These are phyloP conservation scores for Vitis rupestris DNA, from an alignment of 164 flowering plant genomes.

Conservation along the genomic window DNA sequence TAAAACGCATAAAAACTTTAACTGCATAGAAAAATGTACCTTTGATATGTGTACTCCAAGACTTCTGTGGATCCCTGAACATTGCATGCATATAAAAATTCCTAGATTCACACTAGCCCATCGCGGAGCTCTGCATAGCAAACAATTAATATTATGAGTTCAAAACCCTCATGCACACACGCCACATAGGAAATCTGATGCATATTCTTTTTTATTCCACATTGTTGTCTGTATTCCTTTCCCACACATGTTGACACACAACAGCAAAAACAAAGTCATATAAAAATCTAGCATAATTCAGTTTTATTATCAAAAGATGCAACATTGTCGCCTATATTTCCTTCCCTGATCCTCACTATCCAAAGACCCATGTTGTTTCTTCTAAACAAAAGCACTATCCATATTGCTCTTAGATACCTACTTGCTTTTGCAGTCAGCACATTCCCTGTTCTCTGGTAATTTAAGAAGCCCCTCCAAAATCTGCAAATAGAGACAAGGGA, in stretches of 20 bases:
- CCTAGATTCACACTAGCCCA: constrained; percentile 82
- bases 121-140: constrained; percentile 58
- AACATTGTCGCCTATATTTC: background rate
- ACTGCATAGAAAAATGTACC: background rate
- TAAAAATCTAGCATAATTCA: background rate
- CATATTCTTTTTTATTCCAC: too few relatives aligned
- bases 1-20: background rate
- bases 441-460: constrained; percentile 69
- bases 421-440: constrained; percentile 74
- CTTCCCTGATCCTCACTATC: background rate
- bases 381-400: background rate
- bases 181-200: too few relatives aligned
- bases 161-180: background rate
- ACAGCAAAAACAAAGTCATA: background rate
- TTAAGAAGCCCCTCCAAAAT: constrained; percentile 59
- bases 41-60: constrained; percentile 63
- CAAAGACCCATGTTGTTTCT: constrained; percentile 1
- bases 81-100: constrained; percentile 75
- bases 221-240: too few relatives aligned
- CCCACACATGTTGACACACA: background rate
- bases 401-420: constrained; percentile 18
- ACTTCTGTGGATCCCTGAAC: constrained; percentile 73
- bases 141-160: constrained; percentile 9
- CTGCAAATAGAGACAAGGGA: constrained; percentile 25
- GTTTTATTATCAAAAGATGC: background rate